A percentile compares a stretch with the other conserved stretches of the same genome.
These are phyloP conservation scores for Raphanus sativus DNA, from an alignment of 345 rosid species.

Conservation along the genomic window DNA sequence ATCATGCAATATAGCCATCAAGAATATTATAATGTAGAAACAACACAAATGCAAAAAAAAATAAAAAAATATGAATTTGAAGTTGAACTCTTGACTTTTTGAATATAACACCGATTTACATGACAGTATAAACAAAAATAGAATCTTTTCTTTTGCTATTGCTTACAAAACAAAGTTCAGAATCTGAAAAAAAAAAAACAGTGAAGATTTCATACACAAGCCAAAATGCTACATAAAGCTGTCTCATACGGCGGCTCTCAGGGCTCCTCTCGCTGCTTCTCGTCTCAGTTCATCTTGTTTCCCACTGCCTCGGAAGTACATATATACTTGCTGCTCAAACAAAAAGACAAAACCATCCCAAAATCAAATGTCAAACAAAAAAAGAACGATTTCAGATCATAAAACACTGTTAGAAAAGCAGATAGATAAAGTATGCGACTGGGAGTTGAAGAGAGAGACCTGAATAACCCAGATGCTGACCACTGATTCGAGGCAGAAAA, in stretches of 20 bases:
- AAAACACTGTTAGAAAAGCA: not conserved
- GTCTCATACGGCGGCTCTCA: slow-evolving; percentile 73
- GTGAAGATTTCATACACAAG: slow-evolving; percentile 26
- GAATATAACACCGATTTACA: slow-evolving; percentile 33
- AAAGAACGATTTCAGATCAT: not conserved
- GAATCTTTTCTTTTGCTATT: not conserved
- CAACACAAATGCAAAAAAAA: not conserved
- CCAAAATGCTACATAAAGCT: slow-evolving; percentile 10
- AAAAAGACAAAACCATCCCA: not conserved
- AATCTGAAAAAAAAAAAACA: not conserved
- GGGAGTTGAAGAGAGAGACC: slow-evolving; percentile 45
- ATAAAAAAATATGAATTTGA: not conserved
- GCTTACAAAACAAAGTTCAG: not conserved
- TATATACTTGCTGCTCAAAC: slow-evolving; percentile 68
- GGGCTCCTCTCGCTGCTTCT: slow-evolving; percentile 55
- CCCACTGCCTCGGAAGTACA: slow-evolving; percentile 86
- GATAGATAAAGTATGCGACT: not conserved
- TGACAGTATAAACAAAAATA: slow-evolving; percentile 14
- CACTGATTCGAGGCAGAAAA: slow-evolving; percentile 65
- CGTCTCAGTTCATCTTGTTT: slow-evolving; percentile 64
- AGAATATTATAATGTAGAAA: not conserved
- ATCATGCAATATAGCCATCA: not conserved
- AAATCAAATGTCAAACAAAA: not conserved
- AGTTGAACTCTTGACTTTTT: not conserved
- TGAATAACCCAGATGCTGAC: slow-evolving; percentile 93